phyloP scores from a whole-genome alignment of 257 asterid species.

The Solanum phureja region DNA sequence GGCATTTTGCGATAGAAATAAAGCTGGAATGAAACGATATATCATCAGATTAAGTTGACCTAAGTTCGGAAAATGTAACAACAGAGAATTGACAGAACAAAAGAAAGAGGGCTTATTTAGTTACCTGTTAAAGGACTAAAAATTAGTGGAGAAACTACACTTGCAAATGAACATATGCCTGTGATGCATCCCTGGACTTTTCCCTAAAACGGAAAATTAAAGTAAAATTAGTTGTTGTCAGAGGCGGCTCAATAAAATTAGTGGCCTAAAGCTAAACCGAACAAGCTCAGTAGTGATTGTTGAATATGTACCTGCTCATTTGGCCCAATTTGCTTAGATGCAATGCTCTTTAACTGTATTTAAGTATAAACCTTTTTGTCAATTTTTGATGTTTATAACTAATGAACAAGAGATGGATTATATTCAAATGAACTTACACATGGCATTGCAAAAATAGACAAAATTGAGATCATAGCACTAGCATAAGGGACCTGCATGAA shows the following conservation, averaged over 20 bases:
- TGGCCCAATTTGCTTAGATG: slow-evolving; percentile 84
- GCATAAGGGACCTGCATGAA: slow-evolving; percentile 71
- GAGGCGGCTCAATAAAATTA: neutral
- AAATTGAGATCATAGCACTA: slow-evolving; percentile 42
- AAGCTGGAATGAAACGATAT: slow-evolving; percentile 23
- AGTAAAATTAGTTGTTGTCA: neutral
- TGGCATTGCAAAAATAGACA: slow-evolving; percentile 63
- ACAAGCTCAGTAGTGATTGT: neutral
- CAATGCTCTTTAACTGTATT: slow-evolving; percentile 78
- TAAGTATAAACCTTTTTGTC: neutral
- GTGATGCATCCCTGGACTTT: slow-evolving; percentile 89
- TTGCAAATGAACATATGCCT: slow-evolving; percentile 67
- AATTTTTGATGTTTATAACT: neutral
- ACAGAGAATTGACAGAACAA: neutral
- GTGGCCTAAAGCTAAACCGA: neutral
- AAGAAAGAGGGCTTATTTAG: neutral
- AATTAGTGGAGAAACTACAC: slow-evolving; percentile 62
- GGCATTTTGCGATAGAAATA: slow-evolving; percentile 62
- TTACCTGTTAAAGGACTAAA: slow-evolving; percentile 84
- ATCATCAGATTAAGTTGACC: neutral
- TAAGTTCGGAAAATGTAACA: neutral
- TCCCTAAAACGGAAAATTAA: slow-evolving; percentile 30
- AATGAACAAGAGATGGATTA: neutral
- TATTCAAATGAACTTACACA: slow-evolving; percentile 41
- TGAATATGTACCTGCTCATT: slow-evolving; percentile 55